Conservation (phyloP, 345 rosid genomes). For the Syzygium oleosum region DNA sequence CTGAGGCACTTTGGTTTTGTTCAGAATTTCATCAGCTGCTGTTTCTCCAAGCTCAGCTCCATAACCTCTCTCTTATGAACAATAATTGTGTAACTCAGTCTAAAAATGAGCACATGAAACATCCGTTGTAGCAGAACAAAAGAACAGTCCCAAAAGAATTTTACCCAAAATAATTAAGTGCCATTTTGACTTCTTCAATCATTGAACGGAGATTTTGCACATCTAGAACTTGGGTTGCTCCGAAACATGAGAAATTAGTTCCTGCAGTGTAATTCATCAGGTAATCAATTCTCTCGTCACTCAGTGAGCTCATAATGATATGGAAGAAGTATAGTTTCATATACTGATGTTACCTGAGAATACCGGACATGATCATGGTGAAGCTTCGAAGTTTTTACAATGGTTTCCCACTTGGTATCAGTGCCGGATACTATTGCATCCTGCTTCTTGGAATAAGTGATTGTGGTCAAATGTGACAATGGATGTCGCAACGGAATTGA, state of each 20-base stretch:
- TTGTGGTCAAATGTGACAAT: constrained; percentile 14
- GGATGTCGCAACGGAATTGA: constrained; percentile 31
- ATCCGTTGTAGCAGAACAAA: neutral
- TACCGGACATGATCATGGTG: constrained; percentile 82
- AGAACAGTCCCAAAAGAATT: neutral
- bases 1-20: neutral
- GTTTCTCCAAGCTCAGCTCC: neutral
- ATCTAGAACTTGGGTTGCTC: constrained; percentile 34
- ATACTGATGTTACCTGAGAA: constrained; percentile 49
- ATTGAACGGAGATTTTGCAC: neutral
- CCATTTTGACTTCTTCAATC: neutral
- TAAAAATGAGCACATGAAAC: neutral
- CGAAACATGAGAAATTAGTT: constrained; percentile 44
- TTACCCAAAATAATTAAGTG: neutral
- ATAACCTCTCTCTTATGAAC: neutral
- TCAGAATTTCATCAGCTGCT: neutral
- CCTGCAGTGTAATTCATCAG: constrained; percentile 29
- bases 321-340: neutral
- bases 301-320: neutral
- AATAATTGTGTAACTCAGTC: neutral
- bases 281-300: neutral
- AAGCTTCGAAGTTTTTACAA: constrained; percentile 71
- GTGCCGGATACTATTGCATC: constrained; percentile 19
- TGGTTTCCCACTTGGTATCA: constrained; percentile 83
- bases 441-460: constrained; percentile 18